Evolutionary conservation across 2,329 filamentous ascomycete genomes (phyloP), one percentile per base, ranked within the genome.

Genomic region (Cytospora paraplurivora): DNA sequence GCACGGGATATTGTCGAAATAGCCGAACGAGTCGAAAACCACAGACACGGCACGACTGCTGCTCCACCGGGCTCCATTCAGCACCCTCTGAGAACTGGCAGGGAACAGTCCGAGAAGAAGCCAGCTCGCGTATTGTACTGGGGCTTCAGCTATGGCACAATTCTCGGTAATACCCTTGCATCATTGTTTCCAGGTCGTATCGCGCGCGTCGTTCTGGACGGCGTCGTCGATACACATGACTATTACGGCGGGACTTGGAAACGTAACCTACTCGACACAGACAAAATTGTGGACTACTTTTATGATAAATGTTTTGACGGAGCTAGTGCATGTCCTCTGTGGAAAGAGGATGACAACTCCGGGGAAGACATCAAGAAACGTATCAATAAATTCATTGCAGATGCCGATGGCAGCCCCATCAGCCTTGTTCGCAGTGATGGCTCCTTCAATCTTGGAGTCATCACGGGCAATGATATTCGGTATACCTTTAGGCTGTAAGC

Each of bases 121-220:
- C 57, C 66, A 3, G 62, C 70, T 4, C 66, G 71, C 13, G 67
- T 83, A 35, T 78, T 79, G 68, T 85, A 82, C 67, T 78, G 80
- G 73, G 81, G 82, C 0, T 77, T 83, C 59, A 82, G 79, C 7
- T 85, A 85, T 63, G 79, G 79, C 6, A 79, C 77, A 0, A 71
- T 77, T 7, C 70, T 81, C 4, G 78, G 78, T 1, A 76, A 75
- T n/a, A 78, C 75, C 0, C 80, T 81, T 64, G 78, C 78, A 10
- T 74, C 75, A 4, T 72, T 80, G 71, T 79, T 74, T 62, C 79
- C 79, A 0, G 72, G 73, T 0, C 71, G 69, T 7, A 71, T 82
- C 10, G 78, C 74, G 0, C 74, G 79, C 15, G 69, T 82, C 59
- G 71, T 81, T 4, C 70, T 80, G 1, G 78, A 79, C 19, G 77